phyloP scores from a whole-genome alignment of 2,329 filamentous ascomycete species.

The Calonectria honghensis region DNA sequence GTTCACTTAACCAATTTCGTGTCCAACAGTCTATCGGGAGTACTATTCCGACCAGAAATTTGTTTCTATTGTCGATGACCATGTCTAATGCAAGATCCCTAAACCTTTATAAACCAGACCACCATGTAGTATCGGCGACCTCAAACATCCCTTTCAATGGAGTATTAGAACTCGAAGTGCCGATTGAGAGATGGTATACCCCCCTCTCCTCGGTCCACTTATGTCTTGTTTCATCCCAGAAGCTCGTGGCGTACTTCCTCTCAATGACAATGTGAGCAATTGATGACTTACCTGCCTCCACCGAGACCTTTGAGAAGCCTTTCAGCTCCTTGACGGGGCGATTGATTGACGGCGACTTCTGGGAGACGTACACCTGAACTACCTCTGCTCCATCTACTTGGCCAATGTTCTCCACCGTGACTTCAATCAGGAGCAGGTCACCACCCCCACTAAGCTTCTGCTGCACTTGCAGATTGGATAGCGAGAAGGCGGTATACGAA shows the following conservation, averaged over 20 bases:
- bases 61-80: too few relatives aligned
- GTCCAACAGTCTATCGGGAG: too few relatives aligned
- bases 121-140: too few relatives aligned
- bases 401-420: conserved; percentile 15
- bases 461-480: neutral
- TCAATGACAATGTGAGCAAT: neutral
- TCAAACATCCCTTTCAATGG: too few relatives aligned
- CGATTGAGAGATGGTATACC: too few relatives aligned
- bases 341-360: conserved; percentile 25
- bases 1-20: too few relatives aligned
- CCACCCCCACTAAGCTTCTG: neutral
- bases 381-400: conserved; percentile 17
- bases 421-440: neutral
- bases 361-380: conserved; percentile 32
- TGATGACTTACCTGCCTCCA: neutral
- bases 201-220: conserved; percentile 24
- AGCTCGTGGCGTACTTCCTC: conserved; percentile 25
- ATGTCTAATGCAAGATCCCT: too few relatives aligned
- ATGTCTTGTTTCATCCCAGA: conserved; percentile 24
- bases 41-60: too few relatives aligned
- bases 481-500: conserved; percentile 78
- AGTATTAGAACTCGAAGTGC: too few relatives aligned
- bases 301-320: conserved; percentile 18
- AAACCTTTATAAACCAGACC: too few relatives aligned
- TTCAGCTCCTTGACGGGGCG: conserved; percentile 29